Evolutionary conservation across 2,329 filamentous ascomycete genomes (phyloP), one percentile per base, ranked within the genome.

Genomic region (Trichoderma asperellum): DNA sequence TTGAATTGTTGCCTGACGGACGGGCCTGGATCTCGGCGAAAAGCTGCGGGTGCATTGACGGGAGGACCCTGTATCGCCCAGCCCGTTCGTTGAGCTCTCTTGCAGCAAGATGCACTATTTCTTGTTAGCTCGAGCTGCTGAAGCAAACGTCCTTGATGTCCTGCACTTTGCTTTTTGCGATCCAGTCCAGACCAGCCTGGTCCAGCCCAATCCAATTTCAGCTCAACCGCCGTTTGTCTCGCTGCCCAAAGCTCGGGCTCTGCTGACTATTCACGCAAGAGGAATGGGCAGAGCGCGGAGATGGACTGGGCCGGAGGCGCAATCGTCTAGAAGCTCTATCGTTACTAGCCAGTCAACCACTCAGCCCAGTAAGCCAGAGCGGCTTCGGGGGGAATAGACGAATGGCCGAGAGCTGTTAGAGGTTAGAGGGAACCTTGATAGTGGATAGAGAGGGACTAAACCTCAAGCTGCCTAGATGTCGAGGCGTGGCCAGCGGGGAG

Each of bases 1-100:
- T 35, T 52, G 29, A n/a, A 56, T 57, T 65, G 37, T 65, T 65
- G 52, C 62, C 62, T 65, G 62, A 65, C 62, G 53, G 62, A 27
- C 62, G 52, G 52, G 61, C 24, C 37, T 60, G 37, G 37, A 60
- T 43, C 58, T 60, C 29, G 52, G 12, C 16, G 52, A 16, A 53
- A 53, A 47, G 24, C 49, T 29, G 24, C 24, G 21, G 14, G n/a
- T 18, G 49, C 12, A 21, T 56, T 43, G 57, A 59, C 35, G 29
- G 57, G 32, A 59, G 35, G 32, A 58, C 55, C 55, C 55, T 60
- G 27, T 60, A 27, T 43, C 24, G 11, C 21, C 24, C 18, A 1
- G 7, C 11, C 29, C 18, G 27, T 27, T 55, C 6, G 12, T 55
- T 14, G 18, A 24, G 24, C 24, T 2, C 24, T 56, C 14, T 32